Evolutionary conservation across 495 filamentous ascomycete genomes (phyloP).

Genomic region (Aspergillus saccharolyticus): DNA sequence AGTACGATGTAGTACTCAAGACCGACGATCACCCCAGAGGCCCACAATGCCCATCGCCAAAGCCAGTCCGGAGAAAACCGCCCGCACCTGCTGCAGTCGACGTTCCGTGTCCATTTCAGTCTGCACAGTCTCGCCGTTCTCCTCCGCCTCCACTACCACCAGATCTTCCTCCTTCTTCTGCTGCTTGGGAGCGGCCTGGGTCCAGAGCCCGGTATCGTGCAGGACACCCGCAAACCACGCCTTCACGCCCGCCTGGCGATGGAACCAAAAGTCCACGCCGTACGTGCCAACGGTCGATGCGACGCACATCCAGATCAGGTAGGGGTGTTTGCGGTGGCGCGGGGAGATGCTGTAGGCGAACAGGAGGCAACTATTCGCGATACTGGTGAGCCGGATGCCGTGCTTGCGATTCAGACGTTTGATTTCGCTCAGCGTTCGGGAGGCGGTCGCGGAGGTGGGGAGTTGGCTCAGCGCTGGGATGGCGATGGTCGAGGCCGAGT

Average conservation of each 20-base stretch:
- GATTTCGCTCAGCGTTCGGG: constrained; percentile 59
- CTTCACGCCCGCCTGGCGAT: constrained; percentile 32
- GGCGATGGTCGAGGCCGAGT: constrained; percentile 66
- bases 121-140: constrained; percentile 71
- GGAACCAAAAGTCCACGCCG: constrained; percentile 51
- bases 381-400: constrained; percentile 52
- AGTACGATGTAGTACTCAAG: not conserved
- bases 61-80: constrained; percentile 57
- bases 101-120: constrained; percentile 62
- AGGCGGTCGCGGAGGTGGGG: constrained; percentile 62
- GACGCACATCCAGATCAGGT: constrained; percentile 71
- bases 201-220: constrained; percentile 26
- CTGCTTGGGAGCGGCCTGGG: constrained; percentile 12
- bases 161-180: constrained; percentile 65
- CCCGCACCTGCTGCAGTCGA: constrained; percentile 54
- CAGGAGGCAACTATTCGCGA: constrained; percentile 59
- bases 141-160: constrained; percentile 50
- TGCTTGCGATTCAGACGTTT: constrained; percentile 54
- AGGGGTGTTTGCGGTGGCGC: constrained; percentile 67
- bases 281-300: constrained; percentile 51
- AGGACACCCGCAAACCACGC: constrained; percentile 24
- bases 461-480: constrained; percentile 73
- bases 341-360: constrained; percentile 73
- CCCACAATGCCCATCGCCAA: constrained; percentile 76
- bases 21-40: constrained; percentile 76